Evolutionary conservation across 768 basidiomycete genomes (phyloP).

Genomic region (Termitomyces sp.): DNA sequence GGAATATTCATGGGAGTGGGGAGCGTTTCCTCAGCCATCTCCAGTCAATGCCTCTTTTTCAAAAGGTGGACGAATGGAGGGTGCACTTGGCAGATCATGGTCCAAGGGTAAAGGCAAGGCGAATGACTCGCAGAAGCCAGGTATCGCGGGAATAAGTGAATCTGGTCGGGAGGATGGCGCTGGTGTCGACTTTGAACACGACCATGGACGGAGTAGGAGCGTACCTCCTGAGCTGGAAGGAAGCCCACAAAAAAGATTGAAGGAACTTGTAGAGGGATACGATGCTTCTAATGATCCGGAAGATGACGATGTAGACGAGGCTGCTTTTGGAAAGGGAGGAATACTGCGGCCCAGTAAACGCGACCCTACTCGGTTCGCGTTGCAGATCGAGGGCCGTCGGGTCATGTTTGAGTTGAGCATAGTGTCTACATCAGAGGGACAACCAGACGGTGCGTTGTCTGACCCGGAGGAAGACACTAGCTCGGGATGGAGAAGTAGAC

Average conservation of each 20-base stretch:
- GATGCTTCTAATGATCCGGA: slow-evolving; percentile 6
- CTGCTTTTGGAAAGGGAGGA: slow-evolving; percentile 48
- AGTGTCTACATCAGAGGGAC: slow-evolving; percentile 32
- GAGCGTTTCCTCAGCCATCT: slow-evolving; percentile 79
- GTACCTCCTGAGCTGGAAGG: slow-evolving; percentile 53
- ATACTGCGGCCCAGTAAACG: slow-evolving; percentile 52
- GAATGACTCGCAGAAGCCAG: slow-evolving; percentile 2
- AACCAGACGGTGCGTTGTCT: slow-evolving; percentile 11
- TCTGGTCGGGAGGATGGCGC: slow-evolving; percentile 27
- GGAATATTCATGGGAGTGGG: slow-evolving; percentile 95
- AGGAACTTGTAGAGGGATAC: slow-evolving; percentile 23
- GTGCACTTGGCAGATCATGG: slow-evolving; percentile 15
- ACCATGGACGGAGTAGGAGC: slow-evolving; percentile 48
- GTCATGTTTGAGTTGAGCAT: slow-evolving; percentile 77
- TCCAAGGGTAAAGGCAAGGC: slow-evolving; percentile 26
- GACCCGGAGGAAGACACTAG: slow-evolving; percentile 13
- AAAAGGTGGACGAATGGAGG: slow-evolving; percentile 38
- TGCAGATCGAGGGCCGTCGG: slow-evolving; percentile 56
- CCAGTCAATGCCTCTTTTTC: slow-evolving; percentile 56
- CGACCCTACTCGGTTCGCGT: slow-evolving; percentile 61
- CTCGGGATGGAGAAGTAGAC: slow-evolving; percentile 20
- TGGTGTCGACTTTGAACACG: slow-evolving; percentile 15
- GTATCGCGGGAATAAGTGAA: slow-evolving; percentile 19
- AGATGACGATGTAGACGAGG: slow-evolving; percentile 13
- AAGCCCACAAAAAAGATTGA: slow-evolving; percentile 31